Conservation (phyloP, 495 filamentous ascomycete genomes). For the Opeltia flavorubescens region DNA sequence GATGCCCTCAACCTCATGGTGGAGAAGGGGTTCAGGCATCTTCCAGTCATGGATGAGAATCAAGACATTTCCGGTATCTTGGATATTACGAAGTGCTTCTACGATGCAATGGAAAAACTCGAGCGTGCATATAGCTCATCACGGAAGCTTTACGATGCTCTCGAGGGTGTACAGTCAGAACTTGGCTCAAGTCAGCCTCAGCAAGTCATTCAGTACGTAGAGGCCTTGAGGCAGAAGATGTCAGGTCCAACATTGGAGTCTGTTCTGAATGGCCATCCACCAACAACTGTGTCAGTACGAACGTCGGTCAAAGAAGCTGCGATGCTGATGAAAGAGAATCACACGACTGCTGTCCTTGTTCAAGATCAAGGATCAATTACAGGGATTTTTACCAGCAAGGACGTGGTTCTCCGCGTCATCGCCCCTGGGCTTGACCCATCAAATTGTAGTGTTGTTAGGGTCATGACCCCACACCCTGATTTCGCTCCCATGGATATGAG, state of each 20-base stretch:
- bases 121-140: slow-evolving; percentile 95
- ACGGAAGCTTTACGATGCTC: slow-evolving; percentile 85
- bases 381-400: slow-evolving; percentile 98
- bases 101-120: slow-evolving; percentile 98
- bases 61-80: slow-evolving; percentile 97
- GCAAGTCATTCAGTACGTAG: slow-evolving; percentile 97
- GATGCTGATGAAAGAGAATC: slow-evolving; percentile 91
- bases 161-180: slow-evolving; percentile 98
- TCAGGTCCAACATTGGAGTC: slow-evolving; percentile 93
- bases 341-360: slow-evolving; percentile 90
- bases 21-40: slow-evolving; percentile 89
- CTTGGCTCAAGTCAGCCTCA: slow-evolving; percentile 91
- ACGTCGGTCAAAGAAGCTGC: slow-evolving; percentile 95
- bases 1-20: slow-evolving; percentile 98
- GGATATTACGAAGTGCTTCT: slow-evolving; percentile 99
- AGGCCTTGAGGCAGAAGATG: slow-evolving; percentile 91
- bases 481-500: slow-evolving; percentile 98
- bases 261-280: slow-evolving; percentile 80
- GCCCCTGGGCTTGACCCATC: slow-evolving; percentile 88
- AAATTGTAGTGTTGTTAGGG: slow-evolving; percentile 91
- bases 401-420: slow-evolving; percentile 95
- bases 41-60: slow-evolving; percentile 99
- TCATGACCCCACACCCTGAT: slow-evolving; percentile 98
- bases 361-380: slow-evolving; percentile 96
- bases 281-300: slow-evolving; percentile 85